These are phyloP conservation scores for Aspergillus sp. DNA, from an alignment of 2,329 filamentous ascomycete species.

Conservation along the genomic window DNA sequence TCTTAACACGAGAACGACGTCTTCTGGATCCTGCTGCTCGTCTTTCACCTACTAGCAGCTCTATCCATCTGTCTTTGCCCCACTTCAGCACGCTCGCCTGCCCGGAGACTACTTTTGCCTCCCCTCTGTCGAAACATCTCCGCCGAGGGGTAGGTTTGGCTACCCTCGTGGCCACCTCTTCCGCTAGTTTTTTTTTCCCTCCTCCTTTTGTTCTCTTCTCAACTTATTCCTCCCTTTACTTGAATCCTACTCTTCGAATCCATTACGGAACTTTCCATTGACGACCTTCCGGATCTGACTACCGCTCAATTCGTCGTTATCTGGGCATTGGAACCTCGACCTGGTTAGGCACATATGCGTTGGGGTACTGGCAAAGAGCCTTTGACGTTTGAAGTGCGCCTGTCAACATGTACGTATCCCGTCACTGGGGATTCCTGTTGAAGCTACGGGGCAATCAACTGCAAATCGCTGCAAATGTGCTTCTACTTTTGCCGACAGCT, in stretches of 20 bases:
- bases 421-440: background rate
- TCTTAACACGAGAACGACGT: background rate
- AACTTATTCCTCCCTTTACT: background rate
- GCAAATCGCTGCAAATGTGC: background rate
- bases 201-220: background rate
- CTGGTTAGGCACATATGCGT: constrained; percentile 7
- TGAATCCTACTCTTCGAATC: background rate
- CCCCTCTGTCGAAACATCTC: constrained; percentile 6
- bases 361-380: constrained; percentile 10
- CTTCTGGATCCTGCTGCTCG: constrained; percentile 5
- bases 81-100: constrained; percentile 6
- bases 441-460: background rate
- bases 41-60: constrained; percentile 2
- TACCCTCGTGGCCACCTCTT: background rate
- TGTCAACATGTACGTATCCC: constrained; percentile 23
- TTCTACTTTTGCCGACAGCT: constrained; percentile 1
- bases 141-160: constrained; percentile 9
- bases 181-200: background rate
- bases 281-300: background rate
- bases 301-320: background rate
- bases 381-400: constrained; percentile 6
- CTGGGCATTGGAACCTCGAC: background rate
- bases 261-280: background rate
- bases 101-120: background rate
- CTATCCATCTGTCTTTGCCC: constrained; percentile 7